phyloP scores from a whole-genome alignment of 345 rosid genomes.

The Barbarea vulgaris region DNA sequence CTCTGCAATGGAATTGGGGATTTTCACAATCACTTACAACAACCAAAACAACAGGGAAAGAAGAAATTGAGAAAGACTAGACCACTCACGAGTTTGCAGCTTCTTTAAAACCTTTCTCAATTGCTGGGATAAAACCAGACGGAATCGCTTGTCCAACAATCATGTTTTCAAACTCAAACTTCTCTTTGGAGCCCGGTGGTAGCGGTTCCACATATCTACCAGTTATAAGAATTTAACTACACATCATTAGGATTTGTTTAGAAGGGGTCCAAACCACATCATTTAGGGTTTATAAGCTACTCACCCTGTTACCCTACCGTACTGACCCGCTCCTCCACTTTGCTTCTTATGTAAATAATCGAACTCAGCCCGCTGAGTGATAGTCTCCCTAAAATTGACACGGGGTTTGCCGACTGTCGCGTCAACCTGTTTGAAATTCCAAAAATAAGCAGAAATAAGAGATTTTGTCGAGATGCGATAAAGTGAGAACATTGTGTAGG shows the following conservation, averaged over 20 bases:
- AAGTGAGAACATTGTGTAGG: constrained; percentile 9
- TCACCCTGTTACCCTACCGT: constrained; percentile 91
- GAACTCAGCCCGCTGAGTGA: constrained; percentile 84
- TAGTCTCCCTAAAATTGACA: constrained; percentile 94
- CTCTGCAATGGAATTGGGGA: constrained; percentile 50
- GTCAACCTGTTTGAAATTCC: constrained; percentile 64
- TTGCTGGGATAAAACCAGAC: constrained; percentile 89
- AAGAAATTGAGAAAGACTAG: background rate
- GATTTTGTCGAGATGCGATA: background rate
- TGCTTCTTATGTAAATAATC: constrained; percentile 99
- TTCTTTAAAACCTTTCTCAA: constrained; percentile 98
- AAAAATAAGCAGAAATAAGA: background rate
- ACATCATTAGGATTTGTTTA: constrained; percentile 17
- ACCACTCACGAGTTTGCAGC: constrained; percentile 93
- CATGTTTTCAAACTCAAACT: constrained; percentile 94
- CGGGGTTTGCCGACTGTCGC: constrained; percentile 98
- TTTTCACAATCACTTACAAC: background rate
- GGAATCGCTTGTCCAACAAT: constrained; percentile 97
- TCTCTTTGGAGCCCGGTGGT: constrained; percentile 58
- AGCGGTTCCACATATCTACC: constrained; percentile 85
- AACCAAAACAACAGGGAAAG: background rate
- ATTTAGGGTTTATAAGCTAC: constrained; percentile 11
- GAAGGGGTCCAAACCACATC: background rate
- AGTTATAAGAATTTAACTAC: constrained; percentile 15
- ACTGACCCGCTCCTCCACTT: constrained; percentile 98